Evolutionary conservation across 495 filamentous ascomycete genomes (phyloP).

Genomic region (Cladorrhinum samala): DNA sequence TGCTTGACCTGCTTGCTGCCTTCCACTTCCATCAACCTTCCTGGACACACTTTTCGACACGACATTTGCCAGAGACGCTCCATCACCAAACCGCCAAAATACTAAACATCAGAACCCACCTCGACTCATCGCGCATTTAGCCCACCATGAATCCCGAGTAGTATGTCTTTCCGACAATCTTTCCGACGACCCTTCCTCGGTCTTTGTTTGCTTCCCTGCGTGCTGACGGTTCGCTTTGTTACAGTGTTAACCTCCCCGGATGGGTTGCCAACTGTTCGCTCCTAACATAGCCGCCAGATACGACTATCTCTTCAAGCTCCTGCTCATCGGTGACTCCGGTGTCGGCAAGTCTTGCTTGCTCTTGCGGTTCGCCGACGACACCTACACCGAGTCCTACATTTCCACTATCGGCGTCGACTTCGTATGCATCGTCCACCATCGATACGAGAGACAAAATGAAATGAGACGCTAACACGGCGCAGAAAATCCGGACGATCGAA

Average conservation of each 20-base stretch:
- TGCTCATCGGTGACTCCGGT: conserved; percentile 99
- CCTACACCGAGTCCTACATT: conserved; percentile 99
- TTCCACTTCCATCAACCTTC: conserved; percentile 24
- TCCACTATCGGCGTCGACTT: conserved; percentile 99
- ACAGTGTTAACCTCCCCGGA: conserved; percentile 24
- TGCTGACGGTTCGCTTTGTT: conserved; percentile 17
- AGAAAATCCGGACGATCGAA: conserved; percentile 99
- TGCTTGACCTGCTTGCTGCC: conserved; percentile 19
- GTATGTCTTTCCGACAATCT: conserved; percentile 49
- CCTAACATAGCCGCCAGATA: conserved; percentile 58
- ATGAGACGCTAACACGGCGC: conserved; percentile 25
- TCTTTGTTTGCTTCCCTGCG: conserved; percentile 7
- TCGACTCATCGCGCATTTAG: conserved; percentile 2
- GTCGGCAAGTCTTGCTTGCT: conserved; percentile 99
- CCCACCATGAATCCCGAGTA: conserved; percentile 91
- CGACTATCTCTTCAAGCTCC: conserved; percentile 99
- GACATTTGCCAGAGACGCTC: conserved; percentile 7
- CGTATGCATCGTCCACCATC: conserved; percentile 51
- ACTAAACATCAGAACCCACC: not conserved
- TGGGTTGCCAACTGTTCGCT: conserved; percentile 6
- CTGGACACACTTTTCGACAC: conserved; percentile 1
- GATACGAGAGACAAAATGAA: not conserved
- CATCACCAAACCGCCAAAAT: conserved; percentile 10
- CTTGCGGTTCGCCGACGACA: conserved; percentile 96
- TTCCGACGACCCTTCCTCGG: not conserved